Percentiles rank a stretch among this genome's conserved stretches.
Evolutionary conservation across 768 basidiomycete species (phyloP).

Genomic region (Suillus clintonianus): DNA sequence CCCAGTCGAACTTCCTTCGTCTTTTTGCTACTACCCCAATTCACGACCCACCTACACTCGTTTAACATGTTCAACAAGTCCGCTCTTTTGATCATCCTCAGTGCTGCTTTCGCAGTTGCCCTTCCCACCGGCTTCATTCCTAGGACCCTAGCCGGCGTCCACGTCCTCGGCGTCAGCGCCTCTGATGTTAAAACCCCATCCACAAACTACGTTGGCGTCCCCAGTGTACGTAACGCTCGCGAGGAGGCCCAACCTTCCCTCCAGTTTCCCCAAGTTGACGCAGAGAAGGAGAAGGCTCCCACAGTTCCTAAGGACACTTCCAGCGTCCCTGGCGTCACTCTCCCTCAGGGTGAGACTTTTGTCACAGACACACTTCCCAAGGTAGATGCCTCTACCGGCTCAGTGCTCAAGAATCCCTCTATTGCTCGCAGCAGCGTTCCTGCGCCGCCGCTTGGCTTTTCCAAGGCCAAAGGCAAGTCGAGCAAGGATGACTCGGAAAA

Average conservation of each 20-base stretch:
- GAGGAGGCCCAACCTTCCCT: neutral
- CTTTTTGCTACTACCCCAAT: neutral
- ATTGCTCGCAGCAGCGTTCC: neutral
- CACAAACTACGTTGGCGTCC: neutral
- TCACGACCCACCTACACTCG: neutral
- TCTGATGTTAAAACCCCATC: neutral
- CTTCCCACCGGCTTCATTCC: neutral
- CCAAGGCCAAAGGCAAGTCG: neutral
- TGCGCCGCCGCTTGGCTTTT: neutral
- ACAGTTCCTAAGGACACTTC: neutral
- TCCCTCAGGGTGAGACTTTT: neutral
- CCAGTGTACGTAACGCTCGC: neutral
- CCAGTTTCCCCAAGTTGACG: neutral
- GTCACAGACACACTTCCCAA: neutral
- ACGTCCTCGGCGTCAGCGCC: neutral
- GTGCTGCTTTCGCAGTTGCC: slow-evolving; percentile 3
- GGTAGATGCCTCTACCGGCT: neutral
- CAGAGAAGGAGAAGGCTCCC: neutral
- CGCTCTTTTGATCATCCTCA: neutral
- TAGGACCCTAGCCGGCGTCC: neutral
- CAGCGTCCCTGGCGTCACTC: neutral
- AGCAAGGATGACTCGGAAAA: neutral
- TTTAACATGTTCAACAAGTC: slow-evolving; percentile 4
- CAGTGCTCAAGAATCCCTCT: neutral
- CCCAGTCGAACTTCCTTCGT: neutral